Percentiles rank a stretch among this genome's conserved stretches.
These are phyloP conservation scores for Cucurbita pepo DNA, from an alignment of 306 rosid genomes.

Conservation along the genomic window DNA sequence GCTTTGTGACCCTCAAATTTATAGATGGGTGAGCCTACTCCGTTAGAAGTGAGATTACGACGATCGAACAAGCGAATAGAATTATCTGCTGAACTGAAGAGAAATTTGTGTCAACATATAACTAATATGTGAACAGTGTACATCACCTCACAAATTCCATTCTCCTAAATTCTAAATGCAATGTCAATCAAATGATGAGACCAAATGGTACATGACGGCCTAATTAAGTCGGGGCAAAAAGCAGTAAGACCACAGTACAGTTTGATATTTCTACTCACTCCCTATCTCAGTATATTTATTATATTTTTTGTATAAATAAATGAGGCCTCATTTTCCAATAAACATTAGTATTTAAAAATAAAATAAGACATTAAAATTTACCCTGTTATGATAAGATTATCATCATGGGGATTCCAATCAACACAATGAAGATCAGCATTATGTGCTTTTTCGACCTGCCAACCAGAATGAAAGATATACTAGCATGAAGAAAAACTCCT, in stretches of 20 bases:
- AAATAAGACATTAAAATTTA: not conserved
- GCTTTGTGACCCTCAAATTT: conserved; percentile 94
- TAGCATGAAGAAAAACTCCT: not conserved
- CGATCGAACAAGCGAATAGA: conserved; percentile 93
- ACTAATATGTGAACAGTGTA: not conserved
- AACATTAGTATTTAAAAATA: not conserved
- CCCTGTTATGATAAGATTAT: conserved; percentile 24
- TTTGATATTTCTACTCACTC: not conserved
- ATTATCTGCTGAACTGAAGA: conserved; percentile 89
- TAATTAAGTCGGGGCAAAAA: not conserved
- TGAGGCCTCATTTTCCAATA: not conserved
- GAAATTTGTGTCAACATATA: conserved; percentile 4
- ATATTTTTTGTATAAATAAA: not conserved
- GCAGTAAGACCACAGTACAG: not conserved
- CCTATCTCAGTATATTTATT: not conserved
- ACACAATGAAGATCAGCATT: conserved; percentile 98
- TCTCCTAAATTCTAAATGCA: not conserved
- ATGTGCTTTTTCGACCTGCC: conserved; percentile 91
- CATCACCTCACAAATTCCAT: not conserved
- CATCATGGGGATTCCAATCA: conserved; percentile 97
- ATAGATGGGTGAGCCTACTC: conserved; percentile 83
- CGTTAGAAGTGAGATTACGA: conserved; percentile 74
- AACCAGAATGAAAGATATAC: conserved; percentile 10
- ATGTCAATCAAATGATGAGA: not conserved
- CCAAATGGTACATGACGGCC: not conserved